A percentile compares a stretch with the other conserved stretches of the same genome.
These are phyloP conservation scores for Termitomyces sp. DNA, from an alignment of 768 basidiomycete genomes.

Conservation along the genomic window DNA sequence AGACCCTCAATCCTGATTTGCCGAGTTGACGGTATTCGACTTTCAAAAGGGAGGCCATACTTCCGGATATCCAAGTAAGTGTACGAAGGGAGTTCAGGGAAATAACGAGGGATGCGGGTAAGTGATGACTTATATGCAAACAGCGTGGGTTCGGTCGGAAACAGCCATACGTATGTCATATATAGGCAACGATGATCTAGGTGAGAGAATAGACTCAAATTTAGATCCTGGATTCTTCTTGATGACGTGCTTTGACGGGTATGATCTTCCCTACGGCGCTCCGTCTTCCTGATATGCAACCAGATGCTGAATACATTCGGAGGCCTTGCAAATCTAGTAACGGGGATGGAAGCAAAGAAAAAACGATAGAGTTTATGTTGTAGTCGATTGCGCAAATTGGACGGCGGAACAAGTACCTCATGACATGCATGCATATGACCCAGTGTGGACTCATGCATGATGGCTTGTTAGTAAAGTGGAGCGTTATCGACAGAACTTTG, in stretches of 20 bases:
- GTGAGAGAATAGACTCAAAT: neutral
- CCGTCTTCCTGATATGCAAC: neutral
- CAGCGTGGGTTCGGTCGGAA: neutral
- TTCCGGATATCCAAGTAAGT: neutral
- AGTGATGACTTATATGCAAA: neutral
- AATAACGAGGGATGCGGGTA: too few species aligned
- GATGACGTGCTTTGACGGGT: neutral
- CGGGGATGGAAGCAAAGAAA: too few species aligned
- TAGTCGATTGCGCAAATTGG: too few species aligned
- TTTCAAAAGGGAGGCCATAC: slow-evolving; percentile 2
- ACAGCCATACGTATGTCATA: neutral
- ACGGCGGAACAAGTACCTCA: too few species aligned
- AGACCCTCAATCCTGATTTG: slow-evolving; percentile 12
- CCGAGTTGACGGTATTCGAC: slow-evolving; percentile 12
- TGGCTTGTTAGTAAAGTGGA: too few species aligned
- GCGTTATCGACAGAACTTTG: too few species aligned
- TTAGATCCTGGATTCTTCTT: neutral
- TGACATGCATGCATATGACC: too few species aligned
- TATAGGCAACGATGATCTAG: neutral
- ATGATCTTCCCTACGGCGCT: neutral
- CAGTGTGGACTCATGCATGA: too few species aligned
- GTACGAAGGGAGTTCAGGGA: neutral
- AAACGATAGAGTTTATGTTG: too few species aligned
- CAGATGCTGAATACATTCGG: too few species aligned
- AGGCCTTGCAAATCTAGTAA: too few species aligned